phyloP scores from a whole-genome alignment of 345 rosid species.

The Eucalyptus marginata region DNA sequence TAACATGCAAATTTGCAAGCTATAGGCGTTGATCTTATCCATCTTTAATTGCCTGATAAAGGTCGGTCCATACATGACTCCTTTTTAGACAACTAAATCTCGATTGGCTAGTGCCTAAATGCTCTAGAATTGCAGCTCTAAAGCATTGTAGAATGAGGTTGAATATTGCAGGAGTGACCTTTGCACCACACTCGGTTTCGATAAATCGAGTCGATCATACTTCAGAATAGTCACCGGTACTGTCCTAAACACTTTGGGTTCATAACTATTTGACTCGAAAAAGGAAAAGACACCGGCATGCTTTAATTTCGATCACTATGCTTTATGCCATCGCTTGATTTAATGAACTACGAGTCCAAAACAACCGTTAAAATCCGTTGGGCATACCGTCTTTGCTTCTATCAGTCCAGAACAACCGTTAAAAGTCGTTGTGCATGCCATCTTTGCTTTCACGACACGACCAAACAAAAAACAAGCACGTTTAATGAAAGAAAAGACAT shows the following conservation, averaged over 20 bases:
- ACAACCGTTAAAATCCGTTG: not conserved
- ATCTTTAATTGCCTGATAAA: not conserved
- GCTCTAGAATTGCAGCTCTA: not conserved
- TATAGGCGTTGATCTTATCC: not conserved
- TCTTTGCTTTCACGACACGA: not conserved
- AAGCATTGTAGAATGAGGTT: not conserved
- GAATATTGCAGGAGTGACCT: not conserved
- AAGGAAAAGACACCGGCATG: not conserved
- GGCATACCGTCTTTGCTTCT: not conserved
- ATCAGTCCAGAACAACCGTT: not conserved
- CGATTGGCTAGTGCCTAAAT: not conserved
- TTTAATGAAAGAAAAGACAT: not conserved
- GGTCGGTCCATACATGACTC: not conserved
- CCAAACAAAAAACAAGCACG: not conserved
- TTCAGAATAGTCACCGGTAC: not conserved
- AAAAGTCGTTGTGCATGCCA: not conserved
- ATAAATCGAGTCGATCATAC: not conserved
- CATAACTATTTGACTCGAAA: not conserved
- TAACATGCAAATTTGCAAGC: not conserved
- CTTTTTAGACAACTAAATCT: not conserved
- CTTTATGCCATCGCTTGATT: not conserved
- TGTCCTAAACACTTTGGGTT: not conserved
- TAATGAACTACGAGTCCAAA: not conserved
- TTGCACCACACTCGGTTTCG: not conserved
- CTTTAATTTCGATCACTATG: not conserved